phyloP scores from a whole-genome alignment of 495 filamentous ascomycete genomes.

The Glarea lozoyensis region DNA sequence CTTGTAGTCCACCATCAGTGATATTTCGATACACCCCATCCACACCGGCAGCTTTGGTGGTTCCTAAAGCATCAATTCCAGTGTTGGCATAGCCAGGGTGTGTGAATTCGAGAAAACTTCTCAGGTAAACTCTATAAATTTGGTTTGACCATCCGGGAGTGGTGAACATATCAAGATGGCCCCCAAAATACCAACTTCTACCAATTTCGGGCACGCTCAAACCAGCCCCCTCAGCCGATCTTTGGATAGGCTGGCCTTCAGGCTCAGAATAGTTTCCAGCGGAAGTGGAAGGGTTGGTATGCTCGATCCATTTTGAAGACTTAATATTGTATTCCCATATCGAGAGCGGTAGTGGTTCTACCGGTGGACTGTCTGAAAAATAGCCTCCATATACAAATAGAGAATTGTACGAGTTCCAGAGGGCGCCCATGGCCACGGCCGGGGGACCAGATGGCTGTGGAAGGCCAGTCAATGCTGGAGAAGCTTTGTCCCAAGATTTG shows the following conservation, averaged over 20 bases:
- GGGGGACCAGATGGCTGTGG: conserved; percentile 60
- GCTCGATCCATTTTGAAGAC: conserved; percentile 50
- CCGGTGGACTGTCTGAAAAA: conserved; percentile 50
- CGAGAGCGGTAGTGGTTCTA: conserved; percentile 41
- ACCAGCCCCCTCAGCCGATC: conserved; percentile 63
- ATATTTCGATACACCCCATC: conserved; percentile 60
- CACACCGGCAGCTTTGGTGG: conserved; percentile 35
- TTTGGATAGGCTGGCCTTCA: conserved; percentile 43
- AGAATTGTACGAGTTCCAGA: conserved; percentile 60
- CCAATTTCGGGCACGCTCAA: conserved; percentile 58
- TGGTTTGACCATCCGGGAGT: conserved; percentile 60
- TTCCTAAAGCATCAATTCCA: conserved; percentile 40
- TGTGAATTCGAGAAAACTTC: conserved; percentile 66
- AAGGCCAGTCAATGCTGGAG: conserved; percentile 51
- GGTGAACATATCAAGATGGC: conserved; percentile 59
- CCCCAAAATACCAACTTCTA: conserved; percentile 67
- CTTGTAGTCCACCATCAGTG: conserved; percentile 58
- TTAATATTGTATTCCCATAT: conserved; percentile 60
- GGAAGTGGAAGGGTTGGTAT: conserved; percentile 43
- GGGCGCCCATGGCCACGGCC: conserved; percentile 57
- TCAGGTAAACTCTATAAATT: conserved; percentile 55
- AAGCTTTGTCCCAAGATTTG: conserved; percentile 54
- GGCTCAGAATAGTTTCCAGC: conserved; percentile 46
- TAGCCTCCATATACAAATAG: conserved; percentile 67
- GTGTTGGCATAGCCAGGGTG: conserved; percentile 56